Conservation (phyloP, 345 rosid species). For the Boechera stricta region DNA sequence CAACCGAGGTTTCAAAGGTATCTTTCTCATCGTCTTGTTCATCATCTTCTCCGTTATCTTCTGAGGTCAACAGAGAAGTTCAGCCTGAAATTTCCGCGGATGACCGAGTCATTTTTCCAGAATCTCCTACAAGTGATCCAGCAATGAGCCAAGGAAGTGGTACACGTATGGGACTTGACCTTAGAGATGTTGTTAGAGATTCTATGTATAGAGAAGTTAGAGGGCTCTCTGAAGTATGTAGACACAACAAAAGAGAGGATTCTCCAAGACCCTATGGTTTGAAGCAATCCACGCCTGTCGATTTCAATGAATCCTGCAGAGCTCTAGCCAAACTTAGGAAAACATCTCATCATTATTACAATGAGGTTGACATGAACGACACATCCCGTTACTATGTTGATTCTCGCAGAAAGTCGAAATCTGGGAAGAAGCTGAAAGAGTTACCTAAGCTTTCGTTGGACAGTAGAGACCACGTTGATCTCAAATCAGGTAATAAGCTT, state of each 20-base stretch:
- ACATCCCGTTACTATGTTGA: constrained; percentile 68
- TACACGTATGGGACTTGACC: constrained; percentile 62
- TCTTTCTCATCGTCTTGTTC: constrained; percentile 92
- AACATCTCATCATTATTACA: constrained; percentile 59
- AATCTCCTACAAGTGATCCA: constrained; percentile 63
- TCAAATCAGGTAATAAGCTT: constrained; percentile 46
- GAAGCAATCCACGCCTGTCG: constrained; percentile 57
- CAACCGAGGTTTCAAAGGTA: constrained; percentile 75
- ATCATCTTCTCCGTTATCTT: constrained; percentile 76
- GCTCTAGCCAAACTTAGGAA: constrained; percentile 67
- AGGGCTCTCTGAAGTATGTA: constrained; percentile 58
- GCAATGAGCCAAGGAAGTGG: constrained; percentile 54
- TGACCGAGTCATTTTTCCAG: constrained; percentile 64
- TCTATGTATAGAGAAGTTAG: constrained; percentile 86
- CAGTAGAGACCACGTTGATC: constrained; percentile 55
- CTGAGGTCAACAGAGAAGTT: constrained; percentile 58
- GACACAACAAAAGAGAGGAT: constrained; percentile 67
- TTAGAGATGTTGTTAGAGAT: constrained; percentile 86
- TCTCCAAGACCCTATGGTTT: constrained; percentile 66
- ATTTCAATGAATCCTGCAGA: constrained; percentile 71
- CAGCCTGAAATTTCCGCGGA: constrained; percentile 60
- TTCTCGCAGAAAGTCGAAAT: constrained; percentile 64
- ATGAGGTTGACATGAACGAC: constrained; percentile 59
- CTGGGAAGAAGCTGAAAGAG: constrained; percentile 67
- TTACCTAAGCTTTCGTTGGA: constrained; percentile 78